Percentiles rank a stretch among this genome's conserved stretches.
Conservation (phyloP, 768 basidiomycete genomes). For the Xerocomellus intermedius region DNA sequence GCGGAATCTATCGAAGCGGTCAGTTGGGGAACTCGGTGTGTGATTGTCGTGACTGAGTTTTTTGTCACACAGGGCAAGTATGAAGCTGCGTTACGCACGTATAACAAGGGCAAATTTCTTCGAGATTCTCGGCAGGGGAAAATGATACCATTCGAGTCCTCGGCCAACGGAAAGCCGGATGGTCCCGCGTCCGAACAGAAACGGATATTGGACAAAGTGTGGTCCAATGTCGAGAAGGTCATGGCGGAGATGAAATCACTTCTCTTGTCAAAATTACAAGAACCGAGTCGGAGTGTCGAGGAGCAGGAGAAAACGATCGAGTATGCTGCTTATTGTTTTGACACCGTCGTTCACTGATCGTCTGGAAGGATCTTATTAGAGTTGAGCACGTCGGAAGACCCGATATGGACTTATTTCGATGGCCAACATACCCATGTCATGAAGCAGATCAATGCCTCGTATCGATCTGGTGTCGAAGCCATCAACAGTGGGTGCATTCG, state of each 20-base stretch:
- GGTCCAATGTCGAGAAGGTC: slow-evolving; percentile 91
- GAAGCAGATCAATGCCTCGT: slow-evolving; percentile 66
- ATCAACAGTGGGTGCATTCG: slow-evolving; percentile 44
- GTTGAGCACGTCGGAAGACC: slow-evolving; percentile 82
- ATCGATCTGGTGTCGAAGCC: slow-evolving; percentile 47
- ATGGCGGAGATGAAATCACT: slow-evolving; percentile 87
- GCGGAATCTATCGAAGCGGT: slow-evolving; percentile 89
- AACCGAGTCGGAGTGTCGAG: slow-evolving; percentile 75
- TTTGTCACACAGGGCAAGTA: slow-evolving; percentile 74
- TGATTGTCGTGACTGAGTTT: neutral
- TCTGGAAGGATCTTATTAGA: slow-evolving; percentile 77
- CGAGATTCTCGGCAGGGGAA: slow-evolving; percentile 89
- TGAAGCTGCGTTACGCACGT: slow-evolving; percentile 90
- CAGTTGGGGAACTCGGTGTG: slow-evolving; percentile 24
- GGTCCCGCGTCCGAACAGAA: slow-evolving; percentile 74
- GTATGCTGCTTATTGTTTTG: slow-evolving; percentile 43
- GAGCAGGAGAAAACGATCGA: slow-evolving; percentile 98
- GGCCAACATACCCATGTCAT: slow-evolving; percentile 87
- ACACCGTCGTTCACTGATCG: slow-evolving; percentile 9
- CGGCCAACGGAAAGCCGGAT: slow-evolving; percentile 53
- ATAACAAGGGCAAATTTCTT: slow-evolving; percentile 94
- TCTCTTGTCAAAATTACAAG: slow-evolving; percentile 76
- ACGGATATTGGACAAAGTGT: slow-evolving; percentile 93
- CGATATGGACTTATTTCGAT: slow-evolving; percentile 95
- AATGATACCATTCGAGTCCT: slow-evolving; percentile 64